These are phyloP conservation scores for Sphagnum tenellum DNA, from an alignment of 225 moss, liverwort and hornwort genomes.

Conservation along the genomic window DNA sequence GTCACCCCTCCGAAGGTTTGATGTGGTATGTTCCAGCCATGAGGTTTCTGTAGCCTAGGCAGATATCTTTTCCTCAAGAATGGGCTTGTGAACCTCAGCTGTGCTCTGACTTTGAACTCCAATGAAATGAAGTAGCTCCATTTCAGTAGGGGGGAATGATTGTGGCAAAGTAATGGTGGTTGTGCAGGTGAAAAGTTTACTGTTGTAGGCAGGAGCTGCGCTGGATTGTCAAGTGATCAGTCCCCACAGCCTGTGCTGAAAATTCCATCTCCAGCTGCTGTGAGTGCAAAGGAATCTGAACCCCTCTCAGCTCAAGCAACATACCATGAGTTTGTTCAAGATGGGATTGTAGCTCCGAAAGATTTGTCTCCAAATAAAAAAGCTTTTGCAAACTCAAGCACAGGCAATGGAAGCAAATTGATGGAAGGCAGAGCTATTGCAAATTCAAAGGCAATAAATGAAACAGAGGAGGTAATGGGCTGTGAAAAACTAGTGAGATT, in stretches of 20 bases:
- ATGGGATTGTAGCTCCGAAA: slow-evolving; percentile 1
- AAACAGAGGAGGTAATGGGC: slow-evolving; percentile 28
- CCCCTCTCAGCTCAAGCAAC: slow-evolving; percentile 1
- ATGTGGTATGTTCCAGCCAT: background rate
- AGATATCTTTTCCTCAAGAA: background rate
- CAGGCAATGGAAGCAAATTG: background rate
- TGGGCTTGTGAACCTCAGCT: background rate
- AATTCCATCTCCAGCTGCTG: background rate
- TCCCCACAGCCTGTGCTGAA: background rate
- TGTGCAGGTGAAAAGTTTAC: slow-evolving; percentile 10
- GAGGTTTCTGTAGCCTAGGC: background rate
- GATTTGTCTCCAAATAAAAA: background rate
- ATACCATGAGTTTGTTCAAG: slow-evolving; percentile 1
- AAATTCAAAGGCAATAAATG: slow-evolving; percentile 1
- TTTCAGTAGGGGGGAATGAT: background rate
- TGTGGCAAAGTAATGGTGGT: background rate
- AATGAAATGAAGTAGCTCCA: background rate
- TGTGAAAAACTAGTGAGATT: slow-evolving; percentile 24
- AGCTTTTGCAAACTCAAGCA: background rate
- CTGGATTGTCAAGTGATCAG: slow-evolving; percentile 1
- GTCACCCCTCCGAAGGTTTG: background rate
- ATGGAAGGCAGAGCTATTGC: background rate
- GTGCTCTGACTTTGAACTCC: background rate
- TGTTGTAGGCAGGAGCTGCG: background rate
- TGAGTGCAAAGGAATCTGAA: background rate